These are phyloP conservation scores for Lodderomyces pseudojiufengensis DNA, from an alignment of 1,139 yeast species.

Conservation along the genomic window DNA sequence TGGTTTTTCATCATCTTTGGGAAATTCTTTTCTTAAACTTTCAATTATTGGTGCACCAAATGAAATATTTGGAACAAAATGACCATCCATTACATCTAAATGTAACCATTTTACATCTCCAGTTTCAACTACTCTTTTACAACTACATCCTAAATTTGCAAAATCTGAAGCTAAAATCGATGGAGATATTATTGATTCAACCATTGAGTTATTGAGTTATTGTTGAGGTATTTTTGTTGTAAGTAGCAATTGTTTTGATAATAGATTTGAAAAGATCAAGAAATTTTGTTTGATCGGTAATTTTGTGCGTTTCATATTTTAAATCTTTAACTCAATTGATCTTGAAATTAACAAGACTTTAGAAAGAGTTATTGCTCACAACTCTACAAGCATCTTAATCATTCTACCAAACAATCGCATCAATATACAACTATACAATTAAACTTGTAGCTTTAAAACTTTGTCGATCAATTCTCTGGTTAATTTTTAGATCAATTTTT, in stretches of 20 bases:
- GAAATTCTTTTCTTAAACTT: conserved; percentile 74
- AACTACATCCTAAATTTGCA: conserved; percentile 82
- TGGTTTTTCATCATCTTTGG: conserved; percentile 42
- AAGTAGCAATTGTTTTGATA: too few species aligned
- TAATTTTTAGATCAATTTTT: too few species aligned
- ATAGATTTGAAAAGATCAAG: too few species aligned
- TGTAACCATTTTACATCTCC: conserved; percentile 91
- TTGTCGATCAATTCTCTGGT: too few species aligned
- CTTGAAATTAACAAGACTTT: too few species aligned
- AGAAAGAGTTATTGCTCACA: too few species aligned
- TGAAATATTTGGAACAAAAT: conserved; percentile 94
- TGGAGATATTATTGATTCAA: conserved; percentile 87
- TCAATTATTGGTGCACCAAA: conserved; percentile 88
- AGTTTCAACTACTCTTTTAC: conserved; percentile 71
- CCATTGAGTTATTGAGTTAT: conserved; percentile 41
- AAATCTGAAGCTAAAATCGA: conserved; percentile 94
- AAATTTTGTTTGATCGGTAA: too few species aligned
- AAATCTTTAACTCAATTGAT: too few species aligned
- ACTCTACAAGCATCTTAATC: too few species aligned
- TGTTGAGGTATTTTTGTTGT: background rate
- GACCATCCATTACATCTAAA: conserved; percentile 98
- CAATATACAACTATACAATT: too few species aligned
- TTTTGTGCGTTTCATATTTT: too few species aligned
- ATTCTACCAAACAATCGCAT: background rate
- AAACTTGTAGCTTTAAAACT: too few species aligned